phyloP scores from a whole-genome alignment of 768 basidiomycete species.

The Mycena galericulata region DNA sequence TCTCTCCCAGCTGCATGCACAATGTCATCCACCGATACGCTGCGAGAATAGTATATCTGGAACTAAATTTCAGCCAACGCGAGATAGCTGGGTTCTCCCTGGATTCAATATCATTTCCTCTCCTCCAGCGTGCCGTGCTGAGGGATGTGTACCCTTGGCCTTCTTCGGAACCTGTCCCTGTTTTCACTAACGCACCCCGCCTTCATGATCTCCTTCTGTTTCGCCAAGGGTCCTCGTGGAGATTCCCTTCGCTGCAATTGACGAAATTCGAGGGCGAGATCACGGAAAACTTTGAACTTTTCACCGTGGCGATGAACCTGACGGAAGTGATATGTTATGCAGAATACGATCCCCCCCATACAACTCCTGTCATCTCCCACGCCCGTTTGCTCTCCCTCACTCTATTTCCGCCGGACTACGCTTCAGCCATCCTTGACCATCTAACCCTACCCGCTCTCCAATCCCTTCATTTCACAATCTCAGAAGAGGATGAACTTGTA shows the following conservation, averaged over 20 bases:
- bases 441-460: too few species aligned
- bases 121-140: not conserved
- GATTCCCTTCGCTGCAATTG: not conserved
- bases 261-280: not conserved
- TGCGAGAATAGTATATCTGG: not conserved
- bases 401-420: too few species aligned
- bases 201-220: not conserved
- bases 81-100: not conserved
- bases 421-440: too few species aligned
- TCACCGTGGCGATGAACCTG: not conserved
- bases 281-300: not conserved
- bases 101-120: conserved; percentile 1
- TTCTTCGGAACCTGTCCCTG: not conserved
- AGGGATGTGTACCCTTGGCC: not conserved
- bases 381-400: not conserved
- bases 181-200: not conserved
- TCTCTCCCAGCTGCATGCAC: not conserved
- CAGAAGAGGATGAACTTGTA: too few species aligned
- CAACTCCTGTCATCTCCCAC: not conserved
- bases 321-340: not conserved
- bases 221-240: not conserved
- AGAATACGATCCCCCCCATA: not conserved
- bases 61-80: not conserved
- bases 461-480: too few species aligned
- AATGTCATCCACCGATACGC: not conserved